Evolutionary conservation across 306 rosid species (phyloP).

Genomic region (Trichosanthes truncata): DNA sequence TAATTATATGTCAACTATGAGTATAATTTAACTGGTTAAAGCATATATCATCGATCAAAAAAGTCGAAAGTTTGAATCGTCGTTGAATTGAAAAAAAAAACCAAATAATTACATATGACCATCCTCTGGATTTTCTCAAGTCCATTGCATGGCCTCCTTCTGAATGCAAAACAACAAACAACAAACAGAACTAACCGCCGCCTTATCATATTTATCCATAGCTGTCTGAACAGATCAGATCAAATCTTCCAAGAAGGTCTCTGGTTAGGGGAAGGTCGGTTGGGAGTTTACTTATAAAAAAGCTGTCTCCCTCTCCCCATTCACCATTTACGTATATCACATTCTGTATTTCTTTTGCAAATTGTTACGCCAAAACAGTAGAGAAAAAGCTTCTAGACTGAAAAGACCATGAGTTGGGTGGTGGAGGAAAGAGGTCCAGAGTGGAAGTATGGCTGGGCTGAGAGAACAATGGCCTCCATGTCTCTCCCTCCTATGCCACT

Average conservation of each 20-base stretch:
- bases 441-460: slow-evolving; percentile 8
- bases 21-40: no score
- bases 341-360: background rate
- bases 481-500: slow-evolving; percentile 7
- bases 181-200: slow-evolving; percentile 3
- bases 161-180: background rate
- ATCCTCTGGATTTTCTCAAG: background rate
- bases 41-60: no score
- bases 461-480: slow-evolving; percentile 5
- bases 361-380: background rate
- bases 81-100: no score
- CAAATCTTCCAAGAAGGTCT: background rate
- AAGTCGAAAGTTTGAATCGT: no score
- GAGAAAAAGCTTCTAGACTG: background rate
- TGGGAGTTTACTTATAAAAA: background rate
- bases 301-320: background rate
- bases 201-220: slow-evolving; percentile 1
- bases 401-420: background rate
- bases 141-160: slow-evolving; percentile 8
- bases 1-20: no score
- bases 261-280: background rate
- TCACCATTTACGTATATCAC: background rate
- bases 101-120: background rate
- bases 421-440: background rate
- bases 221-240: background rate